A percentile compares a stretch with the other conserved stretches of the same genome.
Evolutionary conservation across 73 alveolate genomes (phyloP).

Genomic region (Tetrahymena borealis): DNA sequence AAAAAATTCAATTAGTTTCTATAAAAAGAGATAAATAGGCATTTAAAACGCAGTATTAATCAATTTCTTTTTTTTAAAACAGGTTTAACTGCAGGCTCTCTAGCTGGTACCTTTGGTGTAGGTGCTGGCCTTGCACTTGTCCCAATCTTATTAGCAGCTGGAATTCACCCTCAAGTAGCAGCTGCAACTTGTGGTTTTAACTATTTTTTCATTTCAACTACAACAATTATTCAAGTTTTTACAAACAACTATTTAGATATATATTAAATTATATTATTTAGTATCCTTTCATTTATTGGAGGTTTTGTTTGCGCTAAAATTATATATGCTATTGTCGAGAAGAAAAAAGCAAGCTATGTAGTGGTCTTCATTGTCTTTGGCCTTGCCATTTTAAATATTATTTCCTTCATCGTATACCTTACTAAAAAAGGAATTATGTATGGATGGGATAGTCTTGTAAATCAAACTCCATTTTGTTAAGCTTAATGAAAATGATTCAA

Average conservation of each 20-base stretch:
- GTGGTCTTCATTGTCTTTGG: background rate
- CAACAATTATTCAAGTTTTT: background rate
- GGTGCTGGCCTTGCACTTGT: slow-evolving; percentile 16
- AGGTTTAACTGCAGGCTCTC: slow-evolving; percentile 22
- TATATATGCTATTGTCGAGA: background rate
- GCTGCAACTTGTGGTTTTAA: slow-evolving; percentile 14
- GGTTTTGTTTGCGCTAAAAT: background rate
- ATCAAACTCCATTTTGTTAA: background rate
- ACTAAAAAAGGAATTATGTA: background rate
- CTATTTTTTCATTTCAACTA: slow-evolving; percentile 15
- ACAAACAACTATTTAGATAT: background rate
- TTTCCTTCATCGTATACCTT: background rate
- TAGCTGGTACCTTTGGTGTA: slow-evolving; percentile 11
- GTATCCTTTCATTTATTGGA: background rate
- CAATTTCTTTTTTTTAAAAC: background rate
- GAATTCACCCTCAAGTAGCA: slow-evolving; percentile 3
- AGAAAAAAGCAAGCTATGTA: background rate
- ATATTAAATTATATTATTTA: background rate
- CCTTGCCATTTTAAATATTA: slow-evolving; percentile 11
- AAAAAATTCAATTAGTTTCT: too few species aligned
- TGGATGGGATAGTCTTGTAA: background rate
- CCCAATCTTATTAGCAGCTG: background rate
- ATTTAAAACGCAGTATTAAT: too few species aligned
- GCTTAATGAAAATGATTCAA: background rate
- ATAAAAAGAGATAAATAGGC: too few species aligned